Base-by-base conservation (phyloP, 306 rosid species). In the Fagus sylvatica region DNA sequence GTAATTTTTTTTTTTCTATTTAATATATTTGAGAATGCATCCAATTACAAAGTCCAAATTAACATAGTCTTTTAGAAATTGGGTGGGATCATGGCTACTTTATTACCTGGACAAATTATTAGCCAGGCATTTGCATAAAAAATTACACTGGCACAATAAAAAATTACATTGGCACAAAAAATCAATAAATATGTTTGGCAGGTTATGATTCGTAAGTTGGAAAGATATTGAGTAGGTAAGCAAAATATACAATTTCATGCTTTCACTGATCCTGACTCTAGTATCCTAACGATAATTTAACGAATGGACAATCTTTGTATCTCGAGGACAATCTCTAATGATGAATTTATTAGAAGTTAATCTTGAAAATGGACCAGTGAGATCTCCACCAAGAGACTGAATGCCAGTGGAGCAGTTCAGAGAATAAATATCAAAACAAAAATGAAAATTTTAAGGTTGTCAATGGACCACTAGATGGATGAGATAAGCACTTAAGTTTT, bases 201-300 rank as follows among this genome's bases (percentile, higher is more conserved):
- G 56, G 74, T 33, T 57, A 66, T 19, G 48, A 76, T 67, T 41
- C 46, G 54, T 17, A 74, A 77, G 16, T 16, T 74, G 17, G 22
- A 36, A 51, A 74, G 71, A 78, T 79, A 84, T 77, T 2, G 66
- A 84, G 84, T 73, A 78, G 94, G 84, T 88, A 65, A 43, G 73
- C 65, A 60, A 80, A 82, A 82, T 85, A 88, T 80, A 15, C 75
- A 82, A 78, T 54, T 93, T 88, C 94, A 85, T 90, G 93, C 83
- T 55, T 70, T 72, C 72, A 30, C 60, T 65, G 8, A 59, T 75
- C 43, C 54, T 46, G 7, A 56, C 48, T 39, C 53, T 75, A 36
- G 71, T 62, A 28, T 73, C 74, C 75, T 72, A 66, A 60, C 19
- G 6, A 82, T 56, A 59, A 82, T 71, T 69, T 34, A 78, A 70